Evolutionary conservation across 1,284 basidiomycete species (phyloP).

Genomic region (Boletellus sp.): DNA sequence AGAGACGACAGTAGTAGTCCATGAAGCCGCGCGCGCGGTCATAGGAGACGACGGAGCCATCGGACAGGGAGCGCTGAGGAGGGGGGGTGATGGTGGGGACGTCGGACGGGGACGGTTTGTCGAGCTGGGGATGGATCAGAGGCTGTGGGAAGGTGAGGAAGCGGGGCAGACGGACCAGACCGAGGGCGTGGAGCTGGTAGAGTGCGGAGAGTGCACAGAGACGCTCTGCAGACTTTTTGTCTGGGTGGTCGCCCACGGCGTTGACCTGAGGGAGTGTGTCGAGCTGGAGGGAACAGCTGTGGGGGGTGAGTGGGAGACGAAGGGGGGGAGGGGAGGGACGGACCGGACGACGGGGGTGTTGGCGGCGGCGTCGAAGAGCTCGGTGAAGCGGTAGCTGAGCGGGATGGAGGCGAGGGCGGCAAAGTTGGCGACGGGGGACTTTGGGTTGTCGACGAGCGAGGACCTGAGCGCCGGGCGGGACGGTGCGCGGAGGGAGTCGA

Average conservation of each 20-base stretch:
- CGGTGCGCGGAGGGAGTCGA: conserved; percentile 11
- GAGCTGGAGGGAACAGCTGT: conserved; percentile 48
- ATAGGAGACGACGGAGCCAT: conserved; percentile 64
- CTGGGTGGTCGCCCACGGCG: conserved; percentile 62
- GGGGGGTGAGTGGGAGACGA: conserved; percentile 1
- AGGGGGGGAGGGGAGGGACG: not conserved
- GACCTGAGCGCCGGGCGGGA: conserved; percentile 28
- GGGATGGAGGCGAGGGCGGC: conserved; percentile 10
- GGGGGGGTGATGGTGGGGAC: conserved; percentile 7
- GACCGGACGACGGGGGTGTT: conserved; percentile 22
- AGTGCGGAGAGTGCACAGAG: conserved; percentile 73
- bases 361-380: conserved; percentile 18
- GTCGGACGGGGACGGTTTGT: conserved; percentile 28
- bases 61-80: conserved; percentile 48
- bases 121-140: conserved; percentile 19
- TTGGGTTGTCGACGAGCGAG: conserved; percentile 39
- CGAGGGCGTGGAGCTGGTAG: conserved; percentile 62
- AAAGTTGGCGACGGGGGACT: conserved; percentile 44
- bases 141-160: not conserved
- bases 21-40: conserved; percentile 88
- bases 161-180: conserved; percentile 43
- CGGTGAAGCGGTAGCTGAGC: conserved; percentile 15
- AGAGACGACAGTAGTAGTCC: conserved; percentile 90
- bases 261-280: conserved; percentile 43
- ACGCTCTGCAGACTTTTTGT: conserved; percentile 70